Conservation (phyloP, 2,329 filamentous ascomycete genomes). For the Boeremia lycopersici region DNA sequence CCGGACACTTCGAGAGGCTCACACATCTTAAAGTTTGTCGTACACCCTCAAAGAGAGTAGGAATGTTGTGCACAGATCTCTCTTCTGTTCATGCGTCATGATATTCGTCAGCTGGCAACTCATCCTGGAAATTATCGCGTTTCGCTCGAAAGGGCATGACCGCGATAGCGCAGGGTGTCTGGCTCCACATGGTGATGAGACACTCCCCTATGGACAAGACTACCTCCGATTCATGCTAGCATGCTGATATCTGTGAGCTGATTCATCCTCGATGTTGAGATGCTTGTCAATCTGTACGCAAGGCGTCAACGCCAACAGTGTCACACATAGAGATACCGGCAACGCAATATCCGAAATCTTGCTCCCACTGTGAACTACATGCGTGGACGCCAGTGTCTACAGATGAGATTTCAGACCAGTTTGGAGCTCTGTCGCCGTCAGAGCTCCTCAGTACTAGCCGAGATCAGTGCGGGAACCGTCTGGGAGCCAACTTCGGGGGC, state of each 20-base stretch:
- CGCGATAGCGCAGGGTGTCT: conserved; percentile 25
- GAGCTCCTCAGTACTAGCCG: conserved; percentile 33
- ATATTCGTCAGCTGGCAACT: conserved; percentile 22
- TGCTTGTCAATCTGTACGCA: conserved; percentile 7
- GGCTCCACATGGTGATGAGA: conserved; percentile 30
- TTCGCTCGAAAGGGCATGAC: conserved; percentile 23
- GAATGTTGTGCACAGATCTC: conserved; percentile 9
- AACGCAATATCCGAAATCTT: background rate
- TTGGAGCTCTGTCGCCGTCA: conserved; percentile 11
- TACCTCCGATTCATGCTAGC: conserved; percentile 30
- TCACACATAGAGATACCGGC: conserved; percentile 5
- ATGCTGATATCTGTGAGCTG: conserved; percentile 13
- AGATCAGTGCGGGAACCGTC: conserved; percentile 30
- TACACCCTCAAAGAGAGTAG: conserved; percentile 18
- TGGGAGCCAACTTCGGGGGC: conserved; percentile 40
- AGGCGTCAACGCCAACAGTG: background rate
- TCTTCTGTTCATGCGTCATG: conserved; percentile 21
- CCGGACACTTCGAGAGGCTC: conserved; percentile 17
- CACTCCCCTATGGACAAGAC: conserved; percentile 19
- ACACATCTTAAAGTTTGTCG: conserved; percentile 21
- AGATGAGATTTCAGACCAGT: conserved; percentile 1
- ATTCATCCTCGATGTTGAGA: conserved; percentile 18
- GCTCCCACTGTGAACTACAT: background rate
- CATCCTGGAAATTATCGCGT: conserved; percentile 18
- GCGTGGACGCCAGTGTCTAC: background rate